Base-by-base conservation (phyloP, 83 land plant species). In the Diphasiastrum complanatum region DNA sequence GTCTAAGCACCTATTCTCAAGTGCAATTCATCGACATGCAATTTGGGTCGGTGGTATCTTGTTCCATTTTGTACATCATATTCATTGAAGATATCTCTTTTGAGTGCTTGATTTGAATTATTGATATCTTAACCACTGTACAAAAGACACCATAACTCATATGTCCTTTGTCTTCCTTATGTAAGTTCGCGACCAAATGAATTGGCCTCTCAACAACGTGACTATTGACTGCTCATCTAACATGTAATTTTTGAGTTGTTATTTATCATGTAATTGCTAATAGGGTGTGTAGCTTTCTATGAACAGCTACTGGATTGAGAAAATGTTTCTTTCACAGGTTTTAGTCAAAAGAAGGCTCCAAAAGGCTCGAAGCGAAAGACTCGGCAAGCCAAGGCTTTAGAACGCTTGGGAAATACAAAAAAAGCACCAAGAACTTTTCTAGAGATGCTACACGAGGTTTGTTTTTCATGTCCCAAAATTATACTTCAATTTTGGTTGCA, bases 361-460 rank as follows among this genome's bases (percentile, higher is more conserved):
- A 81, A 78, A 72, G 75, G 65, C 40, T 69, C 68, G 11, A 89
- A 80, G 64, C 83, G 86, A 0, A 82, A 79, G 64, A 89, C 95
- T 8, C 69, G 95, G 71, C 86, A 85, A 65, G 84, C 84, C 24
- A 85, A 72, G 67, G 90, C 95, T 33, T 74, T 82, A 30, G 86
- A 85, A 59, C 78, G 67, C 36, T 51, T 71, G 3, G 74, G 48
- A 31, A 65, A 41, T 67, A 80, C 86, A 38, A 85, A 75, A 77
- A 89, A 83, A 68, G 83, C 82, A 46, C 82, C 87, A 23, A 69
- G 76, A 65, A 72, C 77, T 29, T 85, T 89, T 60, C 62, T 81
- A 54, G 96, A 89, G 60, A 45, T 89, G 33, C 67, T 89, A 37
- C 81, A 85, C 2, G 96, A 89, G 78, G 96, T 89, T 40, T 33